Conservation (phyloP, 257 asterid genomes). For the Petunia axillaris region DNA sequence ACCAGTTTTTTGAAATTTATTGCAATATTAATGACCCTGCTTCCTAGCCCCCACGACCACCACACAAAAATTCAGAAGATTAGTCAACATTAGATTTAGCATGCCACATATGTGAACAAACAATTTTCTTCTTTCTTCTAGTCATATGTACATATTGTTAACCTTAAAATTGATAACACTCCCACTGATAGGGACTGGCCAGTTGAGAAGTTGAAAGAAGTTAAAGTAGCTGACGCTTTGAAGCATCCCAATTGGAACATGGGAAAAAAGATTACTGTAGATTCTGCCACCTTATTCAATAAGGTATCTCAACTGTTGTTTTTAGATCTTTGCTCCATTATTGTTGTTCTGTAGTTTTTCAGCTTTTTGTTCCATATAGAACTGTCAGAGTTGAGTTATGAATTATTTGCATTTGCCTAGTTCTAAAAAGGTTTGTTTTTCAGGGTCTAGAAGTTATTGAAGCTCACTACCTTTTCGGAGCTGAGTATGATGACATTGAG, state of each 20-base stretch:
- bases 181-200: conserved; percentile 72
- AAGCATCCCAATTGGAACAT: conserved; percentile 99
- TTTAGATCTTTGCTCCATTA: neutral
- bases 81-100: too few relatives aligned
- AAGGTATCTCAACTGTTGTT: conserved; percentile 57
- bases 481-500: conserved; percentile 88
- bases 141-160: neutral
- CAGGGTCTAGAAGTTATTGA: conserved; percentile 98
- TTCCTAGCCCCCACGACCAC: too few relatives aligned
- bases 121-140: neutral
- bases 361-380: neutral
- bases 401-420: neutral
- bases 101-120: too few relatives aligned
- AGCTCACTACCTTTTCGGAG: conserved; percentile 96
- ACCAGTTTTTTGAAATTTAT: neutral
- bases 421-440: conserved; percentile 20
- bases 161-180: neutral
- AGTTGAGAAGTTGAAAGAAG: conserved; percentile 88
- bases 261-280: conserved; percentile 98
- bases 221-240: conserved; percentile 97
- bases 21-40: neutral
- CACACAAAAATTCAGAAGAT: too few relatives aligned
- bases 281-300: conserved; percentile 97
- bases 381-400: neutral
- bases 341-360: neutral